Base-by-base conservation (phyloP, 1,284 basidiomycete species). In the Sporisorium scitamineum region DNA sequence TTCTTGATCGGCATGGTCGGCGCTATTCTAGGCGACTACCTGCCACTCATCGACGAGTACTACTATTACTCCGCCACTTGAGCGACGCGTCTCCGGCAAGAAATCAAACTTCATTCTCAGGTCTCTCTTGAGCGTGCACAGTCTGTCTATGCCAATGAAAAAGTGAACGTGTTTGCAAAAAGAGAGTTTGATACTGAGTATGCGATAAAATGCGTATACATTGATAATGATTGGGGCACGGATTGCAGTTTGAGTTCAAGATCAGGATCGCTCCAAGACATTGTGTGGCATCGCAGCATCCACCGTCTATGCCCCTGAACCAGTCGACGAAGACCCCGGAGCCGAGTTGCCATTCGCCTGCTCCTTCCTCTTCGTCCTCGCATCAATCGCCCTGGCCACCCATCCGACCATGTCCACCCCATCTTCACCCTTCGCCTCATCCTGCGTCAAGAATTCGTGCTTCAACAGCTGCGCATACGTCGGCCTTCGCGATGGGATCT, bases 41-140 rank as follows among this genome's bases (percentile, higher is more conserved):
- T 97, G 73, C 94, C 94, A 11, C 87, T 97, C 80, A 94, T 97
- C 74, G 92, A 97, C 86, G 93, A 95, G 84, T 96, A 96, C 87
- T 92, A 96, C 88, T 97, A 95, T 88, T 97, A 80, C 44, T 76
- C 77, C 8, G 67, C 80, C 32, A 77, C 74, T 1, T 80, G 57
- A 74, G 50, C n/a, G 20, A 11, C 14, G 14, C 3, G 34, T 51
- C 20, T 39, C 16, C n/a, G n/a, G n/a, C 34, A 13, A 32, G n/a
- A 39, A 18, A n/a, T 9, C 32, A 27, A 29, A 50, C n/a, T 41
- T 11, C 45, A 57, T 24, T 48, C 24, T 22, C 24, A 54, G 22
- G 41, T 4, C 5, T 26, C 16, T 3, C 24, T 20, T 14, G n/a
- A n/a, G n/a, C 24, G 44, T 26, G 9, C 44, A 47, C 34, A 34